Conservation (phyloP, 768 basidiomycete species). For the Pleurotus eryngii region DNA sequence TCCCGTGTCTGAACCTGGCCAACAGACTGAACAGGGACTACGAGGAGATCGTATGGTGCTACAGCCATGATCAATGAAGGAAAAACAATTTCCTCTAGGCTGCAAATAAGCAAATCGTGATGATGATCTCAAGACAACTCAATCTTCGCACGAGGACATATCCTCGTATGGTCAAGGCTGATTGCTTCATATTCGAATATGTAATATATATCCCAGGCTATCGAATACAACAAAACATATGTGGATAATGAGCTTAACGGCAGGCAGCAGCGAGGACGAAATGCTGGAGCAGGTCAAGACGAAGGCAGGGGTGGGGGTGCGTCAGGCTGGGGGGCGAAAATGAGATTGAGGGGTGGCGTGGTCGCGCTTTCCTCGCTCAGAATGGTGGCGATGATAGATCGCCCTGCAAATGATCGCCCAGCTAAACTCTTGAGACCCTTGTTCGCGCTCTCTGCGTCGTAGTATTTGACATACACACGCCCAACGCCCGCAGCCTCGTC, state of each 20-base stretch:
- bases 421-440: slow-evolving; percentile 83
- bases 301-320: slow-evolving; percentile 75
- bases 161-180: not conserved
- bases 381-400: slow-evolving; percentile 84
- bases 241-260: not conserved
- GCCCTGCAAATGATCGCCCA: slow-evolving; percentile 82
- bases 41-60: too few species aligned
- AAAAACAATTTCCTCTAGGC: too few species aligned
- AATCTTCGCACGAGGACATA: too few species aligned
- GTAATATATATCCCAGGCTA: slow-evolving; percentile 1
- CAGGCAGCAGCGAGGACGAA: not conserved
- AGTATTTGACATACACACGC: slow-evolving; percentile 91
- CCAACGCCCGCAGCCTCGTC: slow-evolving; percentile 95
- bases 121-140: too few species aligned
- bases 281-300: slow-evolving; percentile 19
- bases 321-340: slow-evolving; percentile 82
- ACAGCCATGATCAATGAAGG: too few species aligned
- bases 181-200: not conserved
- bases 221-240: not conserved
- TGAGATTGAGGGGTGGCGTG: slow-evolving; percentile 75
- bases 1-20: too few species aligned
- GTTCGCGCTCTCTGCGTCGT: slow-evolving; percentile 55
- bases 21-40: too few species aligned
- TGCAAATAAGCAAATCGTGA: too few species aligned
- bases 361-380: slow-evolving; percentile 82